phyloP scores from a whole-genome alignment of 108 stramenopile genomes.

The Parmales sp. region DNA sequence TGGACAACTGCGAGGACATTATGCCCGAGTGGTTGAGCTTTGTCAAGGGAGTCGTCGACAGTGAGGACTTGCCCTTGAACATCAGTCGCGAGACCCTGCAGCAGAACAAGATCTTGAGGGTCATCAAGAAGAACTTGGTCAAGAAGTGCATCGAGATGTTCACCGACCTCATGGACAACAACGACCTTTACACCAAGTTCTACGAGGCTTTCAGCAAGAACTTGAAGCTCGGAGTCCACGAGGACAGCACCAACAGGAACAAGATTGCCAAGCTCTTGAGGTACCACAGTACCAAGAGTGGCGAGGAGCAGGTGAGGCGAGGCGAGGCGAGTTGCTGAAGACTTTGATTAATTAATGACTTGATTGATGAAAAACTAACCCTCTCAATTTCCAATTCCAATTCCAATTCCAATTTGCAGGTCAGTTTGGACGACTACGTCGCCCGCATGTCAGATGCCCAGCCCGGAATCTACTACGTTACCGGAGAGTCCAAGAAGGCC shows the following conservation, averaged over 20 bases:
- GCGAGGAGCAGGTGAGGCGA: constrained; percentile 98
- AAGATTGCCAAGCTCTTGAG: constrained; percentile 99
- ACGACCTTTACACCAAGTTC: constrained; percentile 99
- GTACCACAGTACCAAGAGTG: constrained; percentile 97
- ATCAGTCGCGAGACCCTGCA: constrained; percentile 99
- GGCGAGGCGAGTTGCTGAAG: too few species aligned
- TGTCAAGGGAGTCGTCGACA: constrained; percentile 98
- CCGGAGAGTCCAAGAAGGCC: constrained; percentile 96
- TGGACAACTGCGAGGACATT: constrained; percentile 99
- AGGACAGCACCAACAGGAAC: constrained; percentile 97
- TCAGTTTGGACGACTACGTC: constrained; percentile 96
- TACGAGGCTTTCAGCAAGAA: constrained; percentile 99
- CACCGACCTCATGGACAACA: constrained; percentile 95
- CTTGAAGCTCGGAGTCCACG: constrained; percentile 99
- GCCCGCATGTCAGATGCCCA: constrained; percentile 95
- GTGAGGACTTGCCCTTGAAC: constrained; percentile 99
- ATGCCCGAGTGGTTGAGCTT: constrained; percentile 99
- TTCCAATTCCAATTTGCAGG: too few species aligned
- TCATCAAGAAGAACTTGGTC: constrained; percentile 99
- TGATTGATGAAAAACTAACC: too few species aligned
- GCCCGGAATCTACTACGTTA: constrained; percentile 99
- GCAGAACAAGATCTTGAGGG: constrained; percentile 99
- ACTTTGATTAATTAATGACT: too few species aligned
- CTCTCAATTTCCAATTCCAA: too few species aligned
- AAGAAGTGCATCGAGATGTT: constrained; percentile 99